Conservation (phyloP, 441 rosid species). For the Arabidopsis lyrata region DNA sequence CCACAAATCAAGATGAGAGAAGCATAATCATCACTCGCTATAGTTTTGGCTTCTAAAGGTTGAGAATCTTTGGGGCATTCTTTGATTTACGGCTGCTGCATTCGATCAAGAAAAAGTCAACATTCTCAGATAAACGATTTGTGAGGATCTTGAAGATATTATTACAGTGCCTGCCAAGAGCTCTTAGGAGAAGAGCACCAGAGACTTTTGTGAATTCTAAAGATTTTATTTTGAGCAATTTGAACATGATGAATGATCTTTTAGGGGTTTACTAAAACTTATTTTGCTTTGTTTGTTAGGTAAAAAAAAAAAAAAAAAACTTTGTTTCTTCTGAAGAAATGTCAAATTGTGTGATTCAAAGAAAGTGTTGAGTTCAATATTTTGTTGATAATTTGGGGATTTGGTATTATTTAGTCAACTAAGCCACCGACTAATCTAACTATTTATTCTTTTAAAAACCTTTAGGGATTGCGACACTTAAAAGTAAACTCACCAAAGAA, state of each 20-base stretch:
- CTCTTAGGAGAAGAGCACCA: slow-evolving; percentile 13
- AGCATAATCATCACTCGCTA: slow-evolving; percentile 47
- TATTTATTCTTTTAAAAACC: neutral
- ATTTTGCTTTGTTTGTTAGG: slow-evolving; percentile 21
- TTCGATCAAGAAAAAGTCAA: slow-evolving; percentile 24
- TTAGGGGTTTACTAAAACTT: slow-evolving; percentile 36
- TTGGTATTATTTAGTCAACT: neutral
- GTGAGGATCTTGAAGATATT: neutral
- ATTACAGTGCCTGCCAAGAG: slow-evolving; percentile 16
- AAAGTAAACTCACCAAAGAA: neutral
- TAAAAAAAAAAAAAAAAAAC: neutral
- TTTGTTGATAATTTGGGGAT: no score
- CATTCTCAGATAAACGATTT: slow-evolving; percentile 12
- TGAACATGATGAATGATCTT: slow-evolving; percentile 22
- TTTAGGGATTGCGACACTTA: slow-evolving; percentile 1
- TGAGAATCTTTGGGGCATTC: slow-evolving; percentile 27
- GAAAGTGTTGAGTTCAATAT: neutral
- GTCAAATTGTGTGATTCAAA: slow-evolving; percentile 22
- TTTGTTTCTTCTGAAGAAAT: slow-evolving; percentile 1
- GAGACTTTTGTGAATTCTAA: slow-evolving; percentile 32
- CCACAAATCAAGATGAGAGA: slow-evolving; percentile 68
- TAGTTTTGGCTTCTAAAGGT: slow-evolving; percentile 44
- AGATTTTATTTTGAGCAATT: slow-evolving; percentile 26
- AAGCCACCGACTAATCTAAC: neutral
- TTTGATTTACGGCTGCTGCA: slow-evolving; percentile 12